Evolutionary conservation across 2,329 filamentous ascomycete genomes (phyloP).

Genomic region (Nigrospora sphaerica): DNA sequence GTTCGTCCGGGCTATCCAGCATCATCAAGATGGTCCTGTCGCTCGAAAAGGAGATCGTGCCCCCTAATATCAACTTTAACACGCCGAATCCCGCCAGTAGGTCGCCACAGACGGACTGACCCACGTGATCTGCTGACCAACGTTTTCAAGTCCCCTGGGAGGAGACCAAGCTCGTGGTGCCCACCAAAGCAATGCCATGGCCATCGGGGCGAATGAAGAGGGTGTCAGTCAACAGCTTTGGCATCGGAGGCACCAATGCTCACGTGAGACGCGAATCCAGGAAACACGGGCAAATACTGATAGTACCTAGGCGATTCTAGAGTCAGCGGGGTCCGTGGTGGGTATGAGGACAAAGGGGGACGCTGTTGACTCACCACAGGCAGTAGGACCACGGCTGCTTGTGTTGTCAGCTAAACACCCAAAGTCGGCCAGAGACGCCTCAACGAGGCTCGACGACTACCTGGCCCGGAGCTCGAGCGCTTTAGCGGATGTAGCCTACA

Average conservation of each 20-base stretch:
- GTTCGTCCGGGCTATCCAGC: conserved; percentile 15
- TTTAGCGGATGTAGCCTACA: neutral
- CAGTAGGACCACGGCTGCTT: neutral
- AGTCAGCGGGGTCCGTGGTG: neutral
- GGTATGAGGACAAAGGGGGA: neutral
- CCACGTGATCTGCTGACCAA: neutral
- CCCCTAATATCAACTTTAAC: conserved; percentile 23
- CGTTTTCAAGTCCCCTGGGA: neutral
- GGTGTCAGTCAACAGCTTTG: conserved; percentile 19
- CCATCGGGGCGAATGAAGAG: conserved; percentile 7
- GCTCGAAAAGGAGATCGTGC: conserved; percentile 11
- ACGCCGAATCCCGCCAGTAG: conserved; percentile 16
- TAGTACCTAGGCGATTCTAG: too few species aligned
- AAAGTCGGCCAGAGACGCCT: neutral
- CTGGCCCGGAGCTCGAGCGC: neutral
- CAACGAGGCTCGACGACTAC: neutral
- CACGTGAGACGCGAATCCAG: conserved; percentile 13
- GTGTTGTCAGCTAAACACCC: neutral
- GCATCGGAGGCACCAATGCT: conserved; percentile 18
- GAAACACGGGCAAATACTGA: too few species aligned
- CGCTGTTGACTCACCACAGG: neutral
- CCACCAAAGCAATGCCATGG: conserved; percentile 6
- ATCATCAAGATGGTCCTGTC: conserved; percentile 14
- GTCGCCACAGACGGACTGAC: conserved; percentile 2
- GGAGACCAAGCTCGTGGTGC: neutral